Evolutionary conservation across 108 stramenopile genomes (phyloP), one percentile per base, ranked within the genome.

Genomic region (Thalassiosira profunda): DNA sequence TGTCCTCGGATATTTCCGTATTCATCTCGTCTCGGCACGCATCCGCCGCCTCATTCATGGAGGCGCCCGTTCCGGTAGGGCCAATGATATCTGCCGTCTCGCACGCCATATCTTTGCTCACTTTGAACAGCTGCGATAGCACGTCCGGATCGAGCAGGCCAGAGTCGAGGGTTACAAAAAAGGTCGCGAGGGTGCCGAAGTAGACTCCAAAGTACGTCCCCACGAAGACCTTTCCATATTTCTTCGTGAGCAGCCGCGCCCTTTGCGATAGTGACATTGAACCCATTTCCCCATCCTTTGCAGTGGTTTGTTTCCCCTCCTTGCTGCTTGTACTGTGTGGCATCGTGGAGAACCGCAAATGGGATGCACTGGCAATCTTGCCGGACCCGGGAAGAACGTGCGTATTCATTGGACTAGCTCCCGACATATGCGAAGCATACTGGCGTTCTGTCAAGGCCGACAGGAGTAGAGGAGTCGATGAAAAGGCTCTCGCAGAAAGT

Each of bases 61-160:
- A 81, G 4, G 63, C 30, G 36, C 70, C 67, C 7, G 57, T 55
- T 45, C 80, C 80, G 4, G 56, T 54, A 4, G 74, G 74, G 5
- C 76, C 80, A 2, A 73, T 67, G 18, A 65, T 62, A 46, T 69
- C 75, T n/a, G 70, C 74, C 15, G 61, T 78, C 37, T 75, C 73
- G 40, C 49, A 56, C 11, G 53, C 72, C 80, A 84, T 7, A 33
- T 73, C 59, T 44, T 73, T 79, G 52, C 71, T 67, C 3, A 53
- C 66, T 69, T 70, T 61, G 68, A 80, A 80, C 31, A 80, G 2
- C 23, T 70, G 52, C n/a, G 70, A 31, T 24, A 91, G 46, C 18
- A 59, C 70, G 42, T 76, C 86, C 2, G 90, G 89, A 76, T 95
- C 90, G 17, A 95, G 63, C 2, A 88, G 35, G 17, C 93, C 93